Evolutionary conservation across 192 early-diverging fungal species (phyloP).

Genomic region (Obelidium mucronatum): DNA sequence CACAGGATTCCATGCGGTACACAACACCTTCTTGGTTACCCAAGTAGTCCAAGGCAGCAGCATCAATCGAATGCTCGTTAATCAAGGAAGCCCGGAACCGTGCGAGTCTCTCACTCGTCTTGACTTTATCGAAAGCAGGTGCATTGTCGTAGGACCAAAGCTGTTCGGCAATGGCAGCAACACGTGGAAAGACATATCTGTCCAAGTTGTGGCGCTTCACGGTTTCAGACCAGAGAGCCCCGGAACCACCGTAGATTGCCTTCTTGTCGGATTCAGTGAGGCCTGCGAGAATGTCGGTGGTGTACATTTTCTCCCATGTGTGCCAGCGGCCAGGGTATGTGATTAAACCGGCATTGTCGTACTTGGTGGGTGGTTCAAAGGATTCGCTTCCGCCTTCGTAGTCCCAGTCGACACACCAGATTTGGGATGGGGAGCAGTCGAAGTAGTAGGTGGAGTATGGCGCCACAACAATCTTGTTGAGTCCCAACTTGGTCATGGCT

Average conservation of each 20-base stretch:
- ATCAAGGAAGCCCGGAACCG: constrained; percentile 27
- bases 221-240: constrained; percentile 23
- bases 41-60: constrained; percentile 6
- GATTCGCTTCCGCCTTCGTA: background rate
- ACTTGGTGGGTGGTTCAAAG: background rate
- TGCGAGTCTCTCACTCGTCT: background rate
- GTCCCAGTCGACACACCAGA: background rate
- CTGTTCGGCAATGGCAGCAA: constrained; percentile 35
- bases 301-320: constrained; percentile 43
- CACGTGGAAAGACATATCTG: constrained; percentile 18
- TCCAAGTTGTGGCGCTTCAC: constrained; percentile 29
- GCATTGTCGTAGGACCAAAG: constrained; percentile 31
- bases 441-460: background rate
- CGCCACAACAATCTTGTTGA: constrained; percentile 18
- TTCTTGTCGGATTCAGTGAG: background rate
- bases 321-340: constrained; percentile 22
- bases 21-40: constrained; percentile 16
- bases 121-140: background rate
- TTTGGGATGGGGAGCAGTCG: constrained; percentile 22
- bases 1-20: constrained; percentile 5
- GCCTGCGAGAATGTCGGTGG: constrained; percentile 30
- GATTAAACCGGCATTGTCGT: background rate
- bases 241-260: constrained; percentile 35
- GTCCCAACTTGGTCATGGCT: background rate
- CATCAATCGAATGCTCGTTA: constrained; percentile 19